These are phyloP conservation scores for Forsythia suspensa DNA, from an alignment of 257 asterid genomes.

Conservation along the genomic window DNA sequence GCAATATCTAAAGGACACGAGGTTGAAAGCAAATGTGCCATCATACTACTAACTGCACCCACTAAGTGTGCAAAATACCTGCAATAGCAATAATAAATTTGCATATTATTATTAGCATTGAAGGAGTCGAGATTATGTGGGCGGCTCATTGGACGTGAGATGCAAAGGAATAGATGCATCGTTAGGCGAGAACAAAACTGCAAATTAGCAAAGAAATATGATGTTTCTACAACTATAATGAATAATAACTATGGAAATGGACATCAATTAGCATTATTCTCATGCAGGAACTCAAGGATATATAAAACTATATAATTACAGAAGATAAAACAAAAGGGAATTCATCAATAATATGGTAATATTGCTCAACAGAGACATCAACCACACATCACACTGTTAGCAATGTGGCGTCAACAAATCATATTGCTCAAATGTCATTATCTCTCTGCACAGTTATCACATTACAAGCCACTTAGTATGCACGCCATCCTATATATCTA, in stretches of 20 bases:
- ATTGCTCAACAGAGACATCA: too few species aligned
- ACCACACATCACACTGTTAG: too few species aligned
- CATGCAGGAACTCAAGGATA: too few species aligned
- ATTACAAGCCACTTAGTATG: not conserved
- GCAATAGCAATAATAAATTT: constrained; percentile 14
- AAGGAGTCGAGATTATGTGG: not conserved
- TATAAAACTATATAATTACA: too few species aligned
- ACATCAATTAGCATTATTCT: too few species aligned
- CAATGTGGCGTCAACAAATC: not conserved
- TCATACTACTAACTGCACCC: constrained; percentile 20
- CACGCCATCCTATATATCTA: not conserved
- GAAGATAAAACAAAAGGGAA: too few species aligned
- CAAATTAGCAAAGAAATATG: not conserved
- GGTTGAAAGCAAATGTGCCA: constrained; percentile 73
- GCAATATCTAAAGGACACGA: constrained; percentile 56
- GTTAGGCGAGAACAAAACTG: not conserved
- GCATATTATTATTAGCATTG: constrained; percentile 3
- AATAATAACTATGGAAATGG: too few species aligned
- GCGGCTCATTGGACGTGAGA: not conserved
- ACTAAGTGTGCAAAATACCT: constrained; percentile 30
- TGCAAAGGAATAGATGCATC: not conserved
- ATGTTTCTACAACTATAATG: not conserved
- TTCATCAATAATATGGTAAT: too few species aligned
- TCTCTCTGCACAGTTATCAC: not conserved
- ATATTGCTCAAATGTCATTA: not conserved